Percentiles rank a stretch among this genome's conserved stretches.
Conservation (phyloP, 208 protist genomes). For the Wallacemonas sp. region DNA sequence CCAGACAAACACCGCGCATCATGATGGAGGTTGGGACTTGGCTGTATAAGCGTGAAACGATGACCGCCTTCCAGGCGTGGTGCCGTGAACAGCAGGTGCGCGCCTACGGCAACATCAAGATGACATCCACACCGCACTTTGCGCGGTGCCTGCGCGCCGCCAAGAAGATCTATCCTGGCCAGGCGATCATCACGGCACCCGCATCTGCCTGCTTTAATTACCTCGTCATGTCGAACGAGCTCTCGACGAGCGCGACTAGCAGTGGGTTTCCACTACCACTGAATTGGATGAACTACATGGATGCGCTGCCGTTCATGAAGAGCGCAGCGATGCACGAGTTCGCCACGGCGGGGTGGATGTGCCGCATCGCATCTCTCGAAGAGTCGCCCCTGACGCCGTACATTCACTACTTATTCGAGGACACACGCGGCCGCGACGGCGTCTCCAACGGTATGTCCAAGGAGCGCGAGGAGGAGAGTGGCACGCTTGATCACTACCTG, state of each 20-base stretch:
- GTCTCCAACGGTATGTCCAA: conserved; percentile 70
- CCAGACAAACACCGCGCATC: conserved; percentile 47
- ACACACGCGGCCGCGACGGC: conserved; percentile 81
- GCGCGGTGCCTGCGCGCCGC: conserved; percentile 70
- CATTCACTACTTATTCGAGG: conserved; percentile 76
- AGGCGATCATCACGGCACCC: conserved; percentile 79
- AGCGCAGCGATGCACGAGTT: conserved; percentile 59
- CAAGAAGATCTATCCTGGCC: conserved; percentile 44
- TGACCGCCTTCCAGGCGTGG: conserved; percentile 65
- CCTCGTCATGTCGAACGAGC: conserved; percentile 63
- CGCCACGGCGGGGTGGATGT: conserved; percentile 74
- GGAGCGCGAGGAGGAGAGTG: conserved; percentile 73
- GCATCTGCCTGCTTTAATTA: conserved; percentile 76
- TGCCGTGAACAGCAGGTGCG: conserved; percentile 62
- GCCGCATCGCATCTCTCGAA: conserved; percentile 70
- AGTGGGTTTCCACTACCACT: conserved; percentile 69
- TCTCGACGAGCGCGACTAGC: conserved; percentile 19
- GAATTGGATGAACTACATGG: conserved; percentile 89
- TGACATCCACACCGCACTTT: conserved; percentile 66
- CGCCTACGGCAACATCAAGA: conserved; percentile 72
- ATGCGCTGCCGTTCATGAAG: conserved; percentile 53
- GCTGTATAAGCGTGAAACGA: conserved; percentile 77
- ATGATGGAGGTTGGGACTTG: conserved; percentile 75
- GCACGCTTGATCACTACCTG: conserved; percentile 72
- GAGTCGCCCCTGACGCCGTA: conserved; percentile 73